Percentiles rank a stretch among this genome's conserved stretches.
phyloP scores from a whole-genome alignment of 768 basidiomycete genomes.

The Harrya chromipes region DNA sequence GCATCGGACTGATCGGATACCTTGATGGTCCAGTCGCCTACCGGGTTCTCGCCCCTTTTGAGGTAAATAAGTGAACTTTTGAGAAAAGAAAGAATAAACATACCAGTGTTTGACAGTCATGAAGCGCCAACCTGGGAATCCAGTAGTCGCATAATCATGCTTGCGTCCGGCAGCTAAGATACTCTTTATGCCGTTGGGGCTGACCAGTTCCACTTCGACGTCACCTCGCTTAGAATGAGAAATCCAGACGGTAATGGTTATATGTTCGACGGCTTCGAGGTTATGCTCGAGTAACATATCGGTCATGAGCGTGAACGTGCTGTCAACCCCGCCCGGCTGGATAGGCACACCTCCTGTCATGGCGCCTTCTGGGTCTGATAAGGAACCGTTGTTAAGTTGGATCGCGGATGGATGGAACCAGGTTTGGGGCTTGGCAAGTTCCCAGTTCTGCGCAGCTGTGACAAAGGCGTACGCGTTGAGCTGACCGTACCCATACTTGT shows the following conservation, averaged over 20 bases:
- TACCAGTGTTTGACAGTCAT: slow-evolving; percentile 99
- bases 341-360: slow-evolving; percentile 70
- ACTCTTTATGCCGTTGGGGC: slow-evolving; percentile 84
- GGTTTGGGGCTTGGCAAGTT: slow-evolving; percentile 88
- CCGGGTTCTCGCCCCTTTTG: slow-evolving; percentile 84
- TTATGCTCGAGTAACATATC: slow-evolving; percentile 70
- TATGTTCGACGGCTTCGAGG: slow-evolving; percentile 85
- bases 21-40: slow-evolving; percentile 86
- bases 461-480: slow-evolving; percentile 84
- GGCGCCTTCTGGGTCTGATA: slow-evolving; percentile 40
- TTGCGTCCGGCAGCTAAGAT: slow-evolving; percentile 72
- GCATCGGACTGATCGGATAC: slow-evolving; percentile 78
- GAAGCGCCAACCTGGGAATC: slow-evolving; percentile 96
- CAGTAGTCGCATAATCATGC: slow-evolving; percentile 60
- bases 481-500: slow-evolving; percentile 95
- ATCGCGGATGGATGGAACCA: slow-evolving; percentile 80
- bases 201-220: slow-evolving; percentile 85
- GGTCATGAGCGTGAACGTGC: slow-evolving; percentile 62
- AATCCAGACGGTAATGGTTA: slow-evolving; percentile 93
- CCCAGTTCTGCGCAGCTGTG: slow-evolving; percentile 76
- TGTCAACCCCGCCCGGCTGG: slow-evolving; percentile 56
- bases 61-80: slow-evolving; percentile 13
- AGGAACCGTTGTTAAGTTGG: slow-evolving; percentile 59
- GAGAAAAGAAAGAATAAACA: slow-evolving; percentile 8
- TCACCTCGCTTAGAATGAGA: slow-evolving; percentile 84